phyloP scores from a whole-genome alignment of 1,139 yeast species.

The Magnusiomyces paraingens region DNA sequence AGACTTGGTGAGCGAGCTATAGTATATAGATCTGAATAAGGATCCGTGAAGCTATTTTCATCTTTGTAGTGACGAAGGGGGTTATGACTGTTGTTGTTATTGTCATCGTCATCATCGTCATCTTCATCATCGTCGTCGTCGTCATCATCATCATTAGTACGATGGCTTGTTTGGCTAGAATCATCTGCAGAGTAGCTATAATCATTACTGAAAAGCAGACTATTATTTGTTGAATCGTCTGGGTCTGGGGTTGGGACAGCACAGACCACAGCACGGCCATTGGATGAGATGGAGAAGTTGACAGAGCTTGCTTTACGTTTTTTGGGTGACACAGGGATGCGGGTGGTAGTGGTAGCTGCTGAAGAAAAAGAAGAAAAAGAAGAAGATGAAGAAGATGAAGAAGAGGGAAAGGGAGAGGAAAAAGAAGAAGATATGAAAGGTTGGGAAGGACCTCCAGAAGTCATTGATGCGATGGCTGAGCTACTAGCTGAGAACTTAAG shows the following conservation, averaged over 20 bases:
- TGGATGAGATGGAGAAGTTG: constrained; percentile 1
- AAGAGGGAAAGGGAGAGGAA: background rate
- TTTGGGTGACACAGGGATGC: background rate
- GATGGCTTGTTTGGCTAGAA: no score
- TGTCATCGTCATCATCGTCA: background rate
- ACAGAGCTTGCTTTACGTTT: constrained; percentile 2
- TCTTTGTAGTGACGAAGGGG: no score
- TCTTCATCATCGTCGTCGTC: background rate
- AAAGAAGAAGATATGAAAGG: background rate
- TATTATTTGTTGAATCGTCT: no score
- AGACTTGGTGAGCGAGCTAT: no score
- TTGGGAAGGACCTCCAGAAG: background rate
- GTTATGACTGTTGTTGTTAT: background rate
- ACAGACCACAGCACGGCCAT: background rate
- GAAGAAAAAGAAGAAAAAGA: no score
- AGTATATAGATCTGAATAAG: no score
- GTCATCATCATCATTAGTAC: no score
- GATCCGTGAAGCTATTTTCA: no score
- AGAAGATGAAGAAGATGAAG: background rate
- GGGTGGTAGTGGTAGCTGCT: no score
- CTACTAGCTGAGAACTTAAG: background rate
- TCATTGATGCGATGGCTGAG: background rate
- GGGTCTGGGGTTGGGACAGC: constrained; percentile 1
- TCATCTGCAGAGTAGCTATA: background rate
- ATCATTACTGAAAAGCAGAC: background rate